These are phyloP conservation scores for Aspergillus persii DNA, from an alignment of 2,329 filamentous ascomycete genomes.

Conservation along the genomic window DNA sequence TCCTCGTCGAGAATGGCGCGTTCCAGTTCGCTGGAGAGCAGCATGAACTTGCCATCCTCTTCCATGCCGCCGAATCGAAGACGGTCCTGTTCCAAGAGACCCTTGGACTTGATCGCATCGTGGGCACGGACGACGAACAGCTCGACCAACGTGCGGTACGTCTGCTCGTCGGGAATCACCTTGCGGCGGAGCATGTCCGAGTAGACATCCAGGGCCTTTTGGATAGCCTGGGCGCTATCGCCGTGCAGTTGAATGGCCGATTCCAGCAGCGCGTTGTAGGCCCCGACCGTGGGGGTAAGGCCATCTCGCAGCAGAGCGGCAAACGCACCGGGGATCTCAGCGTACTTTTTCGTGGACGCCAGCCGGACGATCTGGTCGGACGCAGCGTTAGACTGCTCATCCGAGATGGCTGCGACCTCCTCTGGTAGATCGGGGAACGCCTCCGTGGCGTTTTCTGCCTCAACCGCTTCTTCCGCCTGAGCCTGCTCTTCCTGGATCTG, in stretches of 20 bases:
- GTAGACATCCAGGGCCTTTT: conserved; percentile 92
- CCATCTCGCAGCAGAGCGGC: conserved; percentile 83
- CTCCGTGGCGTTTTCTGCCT: conserved; percentile 27
- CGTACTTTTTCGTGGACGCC: conserved; percentile 69
- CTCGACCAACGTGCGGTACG: conserved; percentile 83
- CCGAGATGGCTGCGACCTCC: conserved; percentile 41
- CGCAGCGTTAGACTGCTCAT: conserved; percentile 63
- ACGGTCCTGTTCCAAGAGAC: conserved; percentile 75
- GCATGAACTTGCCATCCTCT: conserved; percentile 79
- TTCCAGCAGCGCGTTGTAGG: conserved; percentile 88
- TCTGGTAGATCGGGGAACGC: conserved; percentile 26
- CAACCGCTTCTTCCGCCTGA: conserved; percentile 40
- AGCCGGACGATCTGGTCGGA: conserved; percentile 77
- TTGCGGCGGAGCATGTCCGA: conserved; percentile 90
- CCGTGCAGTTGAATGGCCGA: conserved; percentile 80
- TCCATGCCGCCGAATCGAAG: conserved; percentile 81
- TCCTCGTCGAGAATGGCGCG: conserved; percentile 83
- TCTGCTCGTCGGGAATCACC: conserved; percentile 76
- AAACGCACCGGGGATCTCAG: conserved; percentile 86
- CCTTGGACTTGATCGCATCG: conserved; percentile 71
- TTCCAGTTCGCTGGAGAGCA: conserved; percentile 83
- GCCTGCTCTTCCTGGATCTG: conserved; percentile 56
- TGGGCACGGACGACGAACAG: conserved; percentile 77
- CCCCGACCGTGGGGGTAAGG: conserved; percentile 73
- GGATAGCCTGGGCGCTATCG: conserved; percentile 78